These are phyloP conservation scores for Ophiostoma montium DNA, from an alignment of 2,329 filamentous ascomycete species.

Conservation along the genomic window DNA sequence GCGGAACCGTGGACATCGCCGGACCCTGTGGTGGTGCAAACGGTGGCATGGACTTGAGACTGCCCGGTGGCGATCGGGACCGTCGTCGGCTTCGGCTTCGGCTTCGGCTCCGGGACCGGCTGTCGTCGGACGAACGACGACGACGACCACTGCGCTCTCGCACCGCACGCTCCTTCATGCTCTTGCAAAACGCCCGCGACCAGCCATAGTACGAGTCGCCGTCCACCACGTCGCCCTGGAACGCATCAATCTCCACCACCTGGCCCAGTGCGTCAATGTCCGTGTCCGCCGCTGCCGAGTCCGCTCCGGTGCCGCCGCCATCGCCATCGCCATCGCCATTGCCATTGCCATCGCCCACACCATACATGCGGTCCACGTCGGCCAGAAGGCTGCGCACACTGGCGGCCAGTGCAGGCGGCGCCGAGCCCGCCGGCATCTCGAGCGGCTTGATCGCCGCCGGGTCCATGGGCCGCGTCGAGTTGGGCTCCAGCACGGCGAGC, in stretches of 20 bases:
- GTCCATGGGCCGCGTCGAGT: constrained; percentile 61
- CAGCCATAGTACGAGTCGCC: constrained; percentile 79
- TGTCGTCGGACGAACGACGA: not conserved
- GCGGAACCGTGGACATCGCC: too few species aligned
- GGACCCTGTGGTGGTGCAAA: too few species aligned
- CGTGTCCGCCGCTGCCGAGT: constrained; percentile 32
- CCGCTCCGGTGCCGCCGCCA: constrained; percentile 22
- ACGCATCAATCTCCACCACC: constrained; percentile 46
- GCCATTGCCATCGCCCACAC: constrained; percentile 22
- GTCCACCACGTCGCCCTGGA: constrained; percentile 48
- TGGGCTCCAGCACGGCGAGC: constrained; percentile 63
- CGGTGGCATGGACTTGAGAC: too few species aligned
- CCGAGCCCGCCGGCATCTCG: constrained; percentile 53
- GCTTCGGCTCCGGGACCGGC: not conserved
- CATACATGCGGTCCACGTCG: constrained; percentile 55
- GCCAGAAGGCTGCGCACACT: constrained; percentile 58
- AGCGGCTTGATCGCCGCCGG: constrained; percentile 57
- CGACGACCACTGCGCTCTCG: too few species aligned
- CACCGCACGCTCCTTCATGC: constrained; percentile 55
- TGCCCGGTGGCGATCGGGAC: too few species aligned
- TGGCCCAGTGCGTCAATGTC: constrained; percentile 69
- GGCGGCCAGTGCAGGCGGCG: constrained; percentile 47
- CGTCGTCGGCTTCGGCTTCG: too few species aligned
- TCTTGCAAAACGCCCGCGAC: constrained; percentile 66
- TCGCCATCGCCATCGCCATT: constrained; percentile 20